These are phyloP conservation scores for Friedmanniomyces endolithicus DNA, from an alignment of 495 filamentous ascomycete genomes.

Conservation along the genomic window DNA sequence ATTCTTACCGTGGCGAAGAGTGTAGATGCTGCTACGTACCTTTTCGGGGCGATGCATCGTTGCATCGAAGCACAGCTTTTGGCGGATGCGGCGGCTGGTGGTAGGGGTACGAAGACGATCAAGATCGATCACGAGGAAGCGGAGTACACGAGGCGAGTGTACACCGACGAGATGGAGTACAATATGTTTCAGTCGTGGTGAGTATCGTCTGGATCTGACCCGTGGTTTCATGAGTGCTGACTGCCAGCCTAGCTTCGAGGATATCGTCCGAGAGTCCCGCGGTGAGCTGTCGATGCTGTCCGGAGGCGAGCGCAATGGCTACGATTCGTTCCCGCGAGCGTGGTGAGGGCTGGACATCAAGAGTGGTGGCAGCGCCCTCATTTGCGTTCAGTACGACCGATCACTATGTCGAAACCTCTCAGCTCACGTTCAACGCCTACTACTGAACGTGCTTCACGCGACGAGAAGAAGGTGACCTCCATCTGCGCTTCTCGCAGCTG, in stretches of 20 bases:
- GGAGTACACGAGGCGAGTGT: conserved; percentile 37
- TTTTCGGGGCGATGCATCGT: conserved; percentile 62
- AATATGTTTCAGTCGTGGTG: conserved; percentile 18
- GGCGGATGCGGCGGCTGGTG: conserved; percentile 59
- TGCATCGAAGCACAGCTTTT: conserved; percentile 63
- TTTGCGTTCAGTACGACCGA: too few relatives aligned
- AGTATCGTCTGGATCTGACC: background rate
- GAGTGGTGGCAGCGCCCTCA: too few relatives aligned
- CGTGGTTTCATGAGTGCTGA: background rate
- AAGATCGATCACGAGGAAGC: conserved; percentile 64
- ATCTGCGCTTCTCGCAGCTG: too few relatives aligned
- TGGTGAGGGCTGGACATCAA: background rate
- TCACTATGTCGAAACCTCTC: too few relatives aligned
- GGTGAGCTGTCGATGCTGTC: conserved; percentile 15
- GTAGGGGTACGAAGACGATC: conserved; percentile 48
- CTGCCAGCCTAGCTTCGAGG: conserved; percentile 8
- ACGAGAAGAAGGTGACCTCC: too few relatives aligned
- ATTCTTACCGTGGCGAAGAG: conserved; percentile 36
- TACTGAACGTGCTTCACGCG: too few relatives aligned
- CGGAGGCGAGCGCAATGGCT: conserved; percentile 14
- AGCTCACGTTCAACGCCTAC: too few relatives aligned
- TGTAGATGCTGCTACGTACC: conserved; percentile 45
- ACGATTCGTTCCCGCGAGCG: conserved; percentile 7
- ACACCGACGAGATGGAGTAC: conserved; percentile 20
- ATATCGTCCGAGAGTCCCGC: conserved; percentile 8